Conservation (phyloP, 306 rosid species). For the Macrotyloma uniflorum region DNA sequence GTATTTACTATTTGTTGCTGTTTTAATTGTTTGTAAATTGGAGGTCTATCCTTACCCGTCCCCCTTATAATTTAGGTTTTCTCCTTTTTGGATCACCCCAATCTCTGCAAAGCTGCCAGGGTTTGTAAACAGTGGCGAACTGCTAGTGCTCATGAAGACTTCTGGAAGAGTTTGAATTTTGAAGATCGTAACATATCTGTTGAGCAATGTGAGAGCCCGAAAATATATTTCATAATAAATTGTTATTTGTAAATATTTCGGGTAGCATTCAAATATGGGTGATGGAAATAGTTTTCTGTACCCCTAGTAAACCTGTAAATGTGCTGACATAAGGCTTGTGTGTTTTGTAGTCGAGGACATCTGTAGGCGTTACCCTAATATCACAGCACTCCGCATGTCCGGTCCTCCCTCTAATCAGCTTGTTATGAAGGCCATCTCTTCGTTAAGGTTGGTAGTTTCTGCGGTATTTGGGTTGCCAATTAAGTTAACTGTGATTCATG, state of each 20-base stretch:
- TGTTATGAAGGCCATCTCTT: conserved; percentile 67
- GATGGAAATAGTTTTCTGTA: background rate
- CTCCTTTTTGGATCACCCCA: conserved; percentile 81
- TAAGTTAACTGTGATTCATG: conserved; percentile 1
- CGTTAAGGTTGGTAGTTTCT: conserved; percentile 57
- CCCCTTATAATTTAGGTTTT: conserved; percentile 59
- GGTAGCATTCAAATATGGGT: conserved; percentile 1
- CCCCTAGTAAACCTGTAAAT: background rate
- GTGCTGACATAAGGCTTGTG: conserved; percentile 35
- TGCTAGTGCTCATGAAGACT: conserved; percentile 91
- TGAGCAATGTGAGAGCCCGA: conserved; percentile 79
- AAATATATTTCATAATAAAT: background rate
- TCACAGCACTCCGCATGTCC: conserved; percentile 64
- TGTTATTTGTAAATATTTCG: background rate
- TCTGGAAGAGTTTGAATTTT: conserved; percentile 84
- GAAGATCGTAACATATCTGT: conserved; percentile 70
- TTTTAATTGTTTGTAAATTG: background rate
- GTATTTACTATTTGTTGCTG: conserved; percentile 40
- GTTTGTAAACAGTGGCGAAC: conserved; percentile 87
- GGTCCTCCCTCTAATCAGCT: conserved; percentile 60
- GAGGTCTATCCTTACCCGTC: background rate
- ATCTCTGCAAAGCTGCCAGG: conserved; percentile 84
- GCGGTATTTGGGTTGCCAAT: background rate
- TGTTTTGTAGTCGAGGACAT: conserved; percentile 68
- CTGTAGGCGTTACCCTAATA: conserved; percentile 84